Evolutionary conservation across 139 green algal genomes (phyloP).

Genomic region (Limnomonas spitsbergensis): DNA sequence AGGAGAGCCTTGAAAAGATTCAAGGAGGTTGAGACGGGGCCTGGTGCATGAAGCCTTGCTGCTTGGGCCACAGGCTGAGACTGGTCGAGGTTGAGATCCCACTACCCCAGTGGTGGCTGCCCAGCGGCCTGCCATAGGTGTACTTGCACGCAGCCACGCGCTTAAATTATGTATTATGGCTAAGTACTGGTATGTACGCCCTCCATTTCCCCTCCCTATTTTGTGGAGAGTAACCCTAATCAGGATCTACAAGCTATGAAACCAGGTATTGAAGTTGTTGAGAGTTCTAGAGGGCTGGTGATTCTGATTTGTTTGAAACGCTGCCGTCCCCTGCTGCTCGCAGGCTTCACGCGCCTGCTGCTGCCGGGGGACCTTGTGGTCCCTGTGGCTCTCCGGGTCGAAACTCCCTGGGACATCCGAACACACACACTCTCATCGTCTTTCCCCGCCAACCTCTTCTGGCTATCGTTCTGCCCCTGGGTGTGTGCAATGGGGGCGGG

Average conservation of each 20-base stretch:
- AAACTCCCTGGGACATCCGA: neutral
- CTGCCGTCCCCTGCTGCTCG: neutral
- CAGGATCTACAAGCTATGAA: neutral
- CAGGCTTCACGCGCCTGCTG: conserved; percentile 4
- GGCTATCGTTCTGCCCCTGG: conserved; percentile 43
- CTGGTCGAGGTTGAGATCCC: no score
- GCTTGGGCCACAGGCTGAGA: no score
- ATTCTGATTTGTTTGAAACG: neutral
- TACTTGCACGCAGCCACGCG: no score
- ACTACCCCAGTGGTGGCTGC: no score
- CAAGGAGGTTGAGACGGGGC: no score
- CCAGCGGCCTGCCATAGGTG: no score
- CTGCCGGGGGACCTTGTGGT: neutral
- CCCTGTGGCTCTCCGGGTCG: neutral
- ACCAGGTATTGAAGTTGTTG: neutral
- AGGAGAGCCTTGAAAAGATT: no score
- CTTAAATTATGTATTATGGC: no score
- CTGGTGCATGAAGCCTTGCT: no score
- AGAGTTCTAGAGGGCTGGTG: neutral
- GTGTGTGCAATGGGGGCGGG: conserved; percentile 4
- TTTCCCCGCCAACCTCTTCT: conserved; percentile 28
- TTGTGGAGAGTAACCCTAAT: no score
- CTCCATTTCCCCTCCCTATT: no score
- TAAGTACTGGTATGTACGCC: no score
- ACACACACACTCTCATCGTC: conserved; percentile 5